Evolutionary conservation across 331 rosid species (phyloP).

Genomic region (Acacia pycnantha): DNA sequence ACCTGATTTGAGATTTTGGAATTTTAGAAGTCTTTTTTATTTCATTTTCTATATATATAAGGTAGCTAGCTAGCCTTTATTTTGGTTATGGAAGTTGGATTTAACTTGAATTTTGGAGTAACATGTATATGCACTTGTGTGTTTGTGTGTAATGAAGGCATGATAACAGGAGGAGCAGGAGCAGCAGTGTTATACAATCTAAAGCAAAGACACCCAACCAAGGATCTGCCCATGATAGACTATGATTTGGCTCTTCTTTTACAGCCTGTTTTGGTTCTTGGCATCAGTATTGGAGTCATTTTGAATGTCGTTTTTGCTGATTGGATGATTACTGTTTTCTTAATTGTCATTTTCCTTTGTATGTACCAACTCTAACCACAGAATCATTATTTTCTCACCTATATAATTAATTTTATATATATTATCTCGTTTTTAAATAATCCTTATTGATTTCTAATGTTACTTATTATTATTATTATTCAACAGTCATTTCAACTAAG

Average conservation of each 20-base stretch:
- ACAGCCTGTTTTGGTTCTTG: conserved; percentile 70
- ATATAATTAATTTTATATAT: no score
- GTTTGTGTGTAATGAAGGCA: conserved; percentile 39
- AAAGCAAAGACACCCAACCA: conserved; percentile 66
- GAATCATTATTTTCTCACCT: not conserved
- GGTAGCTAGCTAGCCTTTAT: no score
- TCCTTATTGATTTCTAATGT: no score
- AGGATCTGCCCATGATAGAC: conserved; percentile 68
- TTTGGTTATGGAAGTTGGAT: no score
- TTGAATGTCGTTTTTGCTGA: conserved; percentile 70
- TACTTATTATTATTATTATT: not conserved
- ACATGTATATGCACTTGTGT: not conserved
- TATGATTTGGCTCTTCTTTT: conserved; percentile 71
- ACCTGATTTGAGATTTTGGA: no score
- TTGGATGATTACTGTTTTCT: conserved; percentile 80
- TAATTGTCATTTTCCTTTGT: conserved; percentile 61
- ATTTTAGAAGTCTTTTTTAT: no score
- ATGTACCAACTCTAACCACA: not conserved
- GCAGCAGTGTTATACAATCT: conserved; percentile 69
- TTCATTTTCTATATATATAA: no score
- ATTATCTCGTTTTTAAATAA: no score
- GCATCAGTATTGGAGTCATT: conserved; percentile 71
- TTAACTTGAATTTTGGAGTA: not conserved
- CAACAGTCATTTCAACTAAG: conserved; percentile 58
- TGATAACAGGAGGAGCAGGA: conserved; percentile 75